Base-by-base conservation (phyloP, 345 rosid genomes). In the Camelina sativa region DNA sequence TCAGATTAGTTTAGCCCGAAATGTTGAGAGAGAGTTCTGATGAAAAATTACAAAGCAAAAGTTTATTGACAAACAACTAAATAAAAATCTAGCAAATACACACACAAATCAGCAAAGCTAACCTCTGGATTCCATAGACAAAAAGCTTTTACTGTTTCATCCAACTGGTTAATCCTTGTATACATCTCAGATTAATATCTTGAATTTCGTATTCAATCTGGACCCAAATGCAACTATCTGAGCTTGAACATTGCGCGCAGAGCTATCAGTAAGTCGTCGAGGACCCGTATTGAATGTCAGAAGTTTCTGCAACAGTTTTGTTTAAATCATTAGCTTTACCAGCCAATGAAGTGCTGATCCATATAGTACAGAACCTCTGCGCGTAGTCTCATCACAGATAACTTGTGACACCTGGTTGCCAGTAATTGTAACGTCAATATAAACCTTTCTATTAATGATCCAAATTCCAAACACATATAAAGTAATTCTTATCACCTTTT, bases 331-430 rank as follows among this genome's bases (percentile, higher is more conserved):
- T 44, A 55, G 58, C 5, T 52, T 35, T 19, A 38, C 30, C 62
- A 60, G 69, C 23, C 70, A 8, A 57, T 47, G 52, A 57, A 74
- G 60, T 17, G 7, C 23, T 67, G 62, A 23, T 57, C 59, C 52
- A 34, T 15, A 46, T 9, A 37, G 58, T 37, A 35, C 52, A 23
- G 7, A 15, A 43, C 62, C 55, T 59, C 58, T 50, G 47, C 15
- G 38, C 11, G 11, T 61, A 38, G 32, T 61, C 30, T 61, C 48
- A 38, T 38, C 65, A 61, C 2, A 16, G 17, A 38, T 37, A 17
- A 59, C 47, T 60, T 15, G 16, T 16, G 17, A 62, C 12, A 62
- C 35, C 66, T 62, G 66, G 7, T 12, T 41, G 34, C 47, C 52
- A 66, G 72, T 12, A 43, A 41, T 13, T 8, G 53, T 51, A 62